These are phyloP conservation scores for Phytophthora sansomeana DNA, from an alignment of 352 stramenopile species.

Conservation along the genomic window DNA sequence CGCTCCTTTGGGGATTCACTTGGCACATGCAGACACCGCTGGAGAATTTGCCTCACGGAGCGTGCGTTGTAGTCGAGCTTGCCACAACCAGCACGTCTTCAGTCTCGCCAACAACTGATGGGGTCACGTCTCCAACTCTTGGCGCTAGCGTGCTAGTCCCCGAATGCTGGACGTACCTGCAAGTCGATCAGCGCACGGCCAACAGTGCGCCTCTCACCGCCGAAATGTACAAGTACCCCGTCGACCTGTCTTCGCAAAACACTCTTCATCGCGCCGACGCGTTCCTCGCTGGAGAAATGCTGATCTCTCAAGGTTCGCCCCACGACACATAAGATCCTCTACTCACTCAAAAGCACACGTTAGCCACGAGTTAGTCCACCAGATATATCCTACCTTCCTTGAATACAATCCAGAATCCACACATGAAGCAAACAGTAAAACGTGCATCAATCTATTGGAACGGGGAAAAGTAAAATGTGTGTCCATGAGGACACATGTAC, in stretches of 20 bases:
- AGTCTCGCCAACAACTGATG: constrained; percentile 48
- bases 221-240: constrained; percentile 88
- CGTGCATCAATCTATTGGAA: constrained; percentile 53
- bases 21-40: constrained; percentile 95
- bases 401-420: constrained; percentile 14
- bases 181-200: constrained; percentile 82
- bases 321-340: constrained; percentile 20
- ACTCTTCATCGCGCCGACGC: constrained; percentile 70
- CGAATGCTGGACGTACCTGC: constrained; percentile 87
- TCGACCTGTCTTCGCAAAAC: constrained; percentile 81
- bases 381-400: constrained; percentile 20
- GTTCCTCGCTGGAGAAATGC: constrained; percentile 78
- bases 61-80: constrained; percentile 79
- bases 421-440: constrained; percentile 14
- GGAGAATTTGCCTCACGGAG: constrained; percentile 87
- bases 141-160: constrained; percentile 58
- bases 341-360: no score
- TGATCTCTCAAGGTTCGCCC: constrained; percentile 61
- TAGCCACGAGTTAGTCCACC: constrained; percentile 2
- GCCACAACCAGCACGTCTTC: constrained; percentile 61
- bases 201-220: constrained; percentile 71
- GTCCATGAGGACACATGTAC: constrained; percentile 90
- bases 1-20: constrained; percentile 87
- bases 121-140: constrained; percentile 31
- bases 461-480: constrained; percentile 89